These are phyloP conservation scores for Boletellus ananas DNA, from an alignment of 768 basidiomycete species.

Conservation along the genomic window DNA sequence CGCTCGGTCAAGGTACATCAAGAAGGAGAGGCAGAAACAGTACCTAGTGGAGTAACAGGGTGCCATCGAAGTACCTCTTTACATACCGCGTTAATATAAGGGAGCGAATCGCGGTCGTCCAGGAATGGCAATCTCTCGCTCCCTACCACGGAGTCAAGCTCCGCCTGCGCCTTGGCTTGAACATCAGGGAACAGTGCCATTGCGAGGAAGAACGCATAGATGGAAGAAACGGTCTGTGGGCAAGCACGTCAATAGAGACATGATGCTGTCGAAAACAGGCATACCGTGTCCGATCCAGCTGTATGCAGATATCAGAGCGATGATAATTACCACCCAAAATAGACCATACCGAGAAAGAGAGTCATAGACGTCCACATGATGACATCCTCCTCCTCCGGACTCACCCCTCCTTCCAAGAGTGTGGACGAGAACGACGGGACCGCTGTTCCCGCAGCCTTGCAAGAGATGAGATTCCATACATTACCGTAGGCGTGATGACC, in stretches of 20 bases:
- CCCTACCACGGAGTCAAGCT: slow-evolving; percentile 24
- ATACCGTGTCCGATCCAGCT: slow-evolving; percentile 46
- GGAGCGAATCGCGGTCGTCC: slow-evolving; percentile 20
- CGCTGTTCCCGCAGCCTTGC: slow-evolving; percentile 9
- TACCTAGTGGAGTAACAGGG: too few relatives aligned
- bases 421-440: slow-evolving; percentile 17
- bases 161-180: slow-evolving; percentile 21
- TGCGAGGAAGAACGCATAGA: slow-evolving; percentile 24
- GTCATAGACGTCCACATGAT: slow-evolving; percentile 17
- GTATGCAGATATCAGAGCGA: not conserved
- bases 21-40: slow-evolving; percentile 21
- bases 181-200: slow-evolving; percentile 24
- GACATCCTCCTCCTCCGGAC: slow-evolving; percentile 15
- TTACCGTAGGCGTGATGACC: accelerated
- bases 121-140: slow-evolving; percentile 18
- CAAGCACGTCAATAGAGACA: not conserved
- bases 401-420: slow-evolving; percentile 10
- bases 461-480: too few relatives aligned
- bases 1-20: not conserved
- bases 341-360: slow-evolving; percentile 9
- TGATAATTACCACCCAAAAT: not conserved
- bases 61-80: slow-evolving; percentile 27
- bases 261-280: slow-evolving; percentile 31
- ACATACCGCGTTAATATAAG: slow-evolving; percentile 24
- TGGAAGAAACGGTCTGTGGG: slow-evolving; percentile 14